A percentile compares a stretch with the other conserved stretches of the same genome.
phyloP scores from a whole-genome alignment of 331 rosid genomes.

The Malus hybrid region DNA sequence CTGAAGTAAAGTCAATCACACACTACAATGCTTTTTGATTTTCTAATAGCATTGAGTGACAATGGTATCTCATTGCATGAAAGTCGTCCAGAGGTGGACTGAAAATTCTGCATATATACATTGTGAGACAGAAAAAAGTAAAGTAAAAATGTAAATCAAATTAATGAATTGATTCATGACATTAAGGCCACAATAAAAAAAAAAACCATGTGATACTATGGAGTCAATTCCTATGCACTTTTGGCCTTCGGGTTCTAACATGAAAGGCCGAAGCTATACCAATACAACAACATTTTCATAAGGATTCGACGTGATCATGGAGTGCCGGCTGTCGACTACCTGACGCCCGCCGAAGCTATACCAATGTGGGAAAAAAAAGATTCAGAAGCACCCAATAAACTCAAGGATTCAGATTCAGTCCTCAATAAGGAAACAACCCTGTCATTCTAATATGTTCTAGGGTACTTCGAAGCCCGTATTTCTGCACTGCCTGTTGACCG shows the following conservation, averaged over 20 bases:
- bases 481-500: constrained; percentile 74
- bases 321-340: too few species aligned
- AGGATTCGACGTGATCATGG: too few species aligned
- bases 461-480: constrained; percentile 74
- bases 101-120: background rate
- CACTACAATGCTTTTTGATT: too few species aligned
- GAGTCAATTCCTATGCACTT: constrained; percentile 25
- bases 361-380: constrained; percentile 9
- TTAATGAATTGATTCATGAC: background rate
- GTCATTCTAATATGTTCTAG: constrained; percentile 82
- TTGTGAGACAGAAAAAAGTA: background rate
- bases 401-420: constrained; percentile 3
- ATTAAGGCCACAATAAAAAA: background rate
- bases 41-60: too few species aligned
- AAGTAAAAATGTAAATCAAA: background rate
- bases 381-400: constrained; percentile 16
- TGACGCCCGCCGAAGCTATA: constrained; percentile 16
- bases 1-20: too few species aligned
- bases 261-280: constrained; percentile 38
- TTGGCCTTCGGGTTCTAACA: constrained; percentile 34
- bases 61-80: too few species aligned
- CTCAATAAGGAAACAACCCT: constrained; percentile 72
- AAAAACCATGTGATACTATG: background rate
- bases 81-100: background rate
- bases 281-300: background rate